Evolutionary conservation across 257 asterid genomes (phyloP).

Genomic region (Penstemon barbatus): DNA sequence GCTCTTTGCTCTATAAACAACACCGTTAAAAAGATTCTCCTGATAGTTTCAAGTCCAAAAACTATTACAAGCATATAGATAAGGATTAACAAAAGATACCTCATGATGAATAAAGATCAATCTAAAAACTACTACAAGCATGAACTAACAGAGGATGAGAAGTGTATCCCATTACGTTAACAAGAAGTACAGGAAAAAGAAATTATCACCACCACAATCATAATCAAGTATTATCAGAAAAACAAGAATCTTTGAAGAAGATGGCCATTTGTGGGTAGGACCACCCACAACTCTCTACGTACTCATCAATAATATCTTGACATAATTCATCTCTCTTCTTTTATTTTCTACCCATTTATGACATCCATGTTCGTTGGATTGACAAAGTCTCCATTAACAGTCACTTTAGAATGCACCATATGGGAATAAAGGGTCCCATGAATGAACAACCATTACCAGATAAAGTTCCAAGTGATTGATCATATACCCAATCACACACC

Average conservation of each 20-base stretch:
- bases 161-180: background rate
- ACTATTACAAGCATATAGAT: background rate
- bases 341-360: conserved; percentile 46
- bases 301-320: conserved; percentile 35
- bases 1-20: too few species aligned
- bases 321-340: conserved; percentile 37
- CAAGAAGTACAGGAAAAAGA: conserved; percentile 16
- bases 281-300: conserved; percentile 38
- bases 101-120: too few species aligned
- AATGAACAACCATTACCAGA: conserved; percentile 46
- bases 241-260: conserved; percentile 29
- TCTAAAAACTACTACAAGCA: background rate
- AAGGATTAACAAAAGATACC: background rate
- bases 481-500: conserved; percentile 27
- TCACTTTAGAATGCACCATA: conserved; percentile 38
- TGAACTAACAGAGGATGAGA: conserved; percentile 1
- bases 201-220: conserved; percentile 27
- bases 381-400: conserved; percentile 61
- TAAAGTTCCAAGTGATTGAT: conserved; percentile 38
- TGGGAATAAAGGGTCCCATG: conserved; percentile 44
- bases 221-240: conserved; percentile 27
- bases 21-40: too few species aligned
- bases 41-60: too few species aligned
- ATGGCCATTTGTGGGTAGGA: conserved; percentile 36
- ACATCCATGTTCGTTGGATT: conserved; percentile 60